Evolutionary conservation across 768 basidiomycete genomes (phyloP).

Genomic region (Boletellus ananiceps): DNA sequence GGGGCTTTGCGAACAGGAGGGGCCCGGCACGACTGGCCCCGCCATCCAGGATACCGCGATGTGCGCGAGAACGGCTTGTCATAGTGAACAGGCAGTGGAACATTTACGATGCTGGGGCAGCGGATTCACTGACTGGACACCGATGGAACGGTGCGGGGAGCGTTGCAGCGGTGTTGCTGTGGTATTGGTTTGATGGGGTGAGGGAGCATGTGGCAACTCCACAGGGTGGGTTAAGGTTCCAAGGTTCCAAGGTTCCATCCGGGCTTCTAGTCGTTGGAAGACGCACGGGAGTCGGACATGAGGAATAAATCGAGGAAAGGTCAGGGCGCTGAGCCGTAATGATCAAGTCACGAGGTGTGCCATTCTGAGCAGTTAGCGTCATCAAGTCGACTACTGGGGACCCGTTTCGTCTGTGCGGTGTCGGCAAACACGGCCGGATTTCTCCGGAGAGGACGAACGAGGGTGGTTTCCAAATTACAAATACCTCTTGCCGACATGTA

Average conservation of each 20-base stretch:
- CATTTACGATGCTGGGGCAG: too few relatives aligned
- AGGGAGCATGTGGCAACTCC: not conserved
- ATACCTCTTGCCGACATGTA: not conserved
- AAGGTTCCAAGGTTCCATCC: not conserved
- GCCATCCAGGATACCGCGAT: not conserved
- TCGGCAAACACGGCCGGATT: not conserved
- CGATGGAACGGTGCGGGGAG: not conserved
- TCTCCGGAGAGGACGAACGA: not conserved
- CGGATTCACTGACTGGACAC: too few relatives aligned
- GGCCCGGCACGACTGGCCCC: not conserved
- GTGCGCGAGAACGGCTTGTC: not conserved
- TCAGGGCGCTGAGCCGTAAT: slow-evolving; percentile 1
- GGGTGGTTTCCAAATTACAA: not conserved
- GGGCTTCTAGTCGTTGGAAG: not conserved
- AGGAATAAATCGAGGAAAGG: not conserved
- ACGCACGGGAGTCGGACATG: not conserved
- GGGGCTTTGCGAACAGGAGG: not conserved
- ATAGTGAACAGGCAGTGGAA: too few relatives aligned
- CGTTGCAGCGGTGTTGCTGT: not conserved
- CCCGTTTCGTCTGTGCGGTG: not conserved
- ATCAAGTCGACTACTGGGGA: too few relatives aligned
- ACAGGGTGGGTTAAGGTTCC: slow-evolving; percentile 1
- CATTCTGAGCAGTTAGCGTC: not conserved
- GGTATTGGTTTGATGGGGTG: not conserved
- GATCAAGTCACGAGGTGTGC: not conserved